Evolutionary conservation across 208 protist species (phyloP).

Genomic region (Spongospora subterranea): DNA sequence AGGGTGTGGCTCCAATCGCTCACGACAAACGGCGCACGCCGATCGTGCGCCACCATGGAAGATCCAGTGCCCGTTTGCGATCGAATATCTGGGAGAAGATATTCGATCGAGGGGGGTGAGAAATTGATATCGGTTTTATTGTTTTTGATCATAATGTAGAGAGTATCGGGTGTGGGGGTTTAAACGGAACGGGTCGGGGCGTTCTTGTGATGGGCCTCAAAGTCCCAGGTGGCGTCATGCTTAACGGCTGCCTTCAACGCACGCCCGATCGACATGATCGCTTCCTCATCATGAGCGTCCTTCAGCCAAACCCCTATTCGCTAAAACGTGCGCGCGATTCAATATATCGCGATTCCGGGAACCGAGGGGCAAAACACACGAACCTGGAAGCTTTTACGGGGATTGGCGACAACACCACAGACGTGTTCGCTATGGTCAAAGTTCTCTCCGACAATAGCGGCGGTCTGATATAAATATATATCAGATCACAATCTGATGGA

Average conservation of each 20-base stretch:
- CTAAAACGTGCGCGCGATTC: not conserved
- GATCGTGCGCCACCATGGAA: too few species aligned
- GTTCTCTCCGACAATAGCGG: slow-evolving; percentile 34
- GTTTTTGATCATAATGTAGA: too few species aligned
- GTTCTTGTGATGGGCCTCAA: slow-evolving; percentile 50
- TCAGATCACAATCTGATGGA: not conserved
- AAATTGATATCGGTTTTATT: too few species aligned
- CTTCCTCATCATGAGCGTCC: slow-evolving; percentile 14
- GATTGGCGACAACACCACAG: slow-evolving; percentile 16
- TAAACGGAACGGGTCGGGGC: not conserved
- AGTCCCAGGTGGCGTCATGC: not conserved
- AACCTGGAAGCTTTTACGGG: slow-evolving; percentile 31
- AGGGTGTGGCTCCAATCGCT: not conserved
- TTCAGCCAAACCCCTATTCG: slow-evolving; percentile 31
- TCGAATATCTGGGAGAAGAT: too few species aligned
- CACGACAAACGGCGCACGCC: not conserved
- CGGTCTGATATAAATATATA: not conserved
- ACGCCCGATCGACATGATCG: not conserved
- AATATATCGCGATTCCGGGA: not conserved
- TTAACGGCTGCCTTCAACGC: slow-evolving; percentile 23
- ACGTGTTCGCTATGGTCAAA: slow-evolving; percentile 45
- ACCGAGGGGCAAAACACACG: not conserved
- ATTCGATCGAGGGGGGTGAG: too few species aligned
- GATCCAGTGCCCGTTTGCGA: too few species aligned
- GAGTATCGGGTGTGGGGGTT: too few species aligned